These are phyloP conservation scores for Plectranthus barbatus DNA, from an alignment of 257 asterid genomes.

Conservation along the genomic window DNA sequence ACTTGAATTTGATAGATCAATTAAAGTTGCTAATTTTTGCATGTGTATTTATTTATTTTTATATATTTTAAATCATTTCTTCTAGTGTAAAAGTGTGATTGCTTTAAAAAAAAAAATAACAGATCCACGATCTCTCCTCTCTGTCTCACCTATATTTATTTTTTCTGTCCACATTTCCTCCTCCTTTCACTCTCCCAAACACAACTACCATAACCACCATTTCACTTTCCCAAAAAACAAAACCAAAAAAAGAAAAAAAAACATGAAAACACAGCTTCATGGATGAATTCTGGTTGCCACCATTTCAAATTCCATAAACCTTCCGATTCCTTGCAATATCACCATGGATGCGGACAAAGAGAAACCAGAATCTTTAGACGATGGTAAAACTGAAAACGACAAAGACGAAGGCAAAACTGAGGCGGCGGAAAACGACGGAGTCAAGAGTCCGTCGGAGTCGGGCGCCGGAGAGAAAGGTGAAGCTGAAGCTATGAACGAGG, in stretches of 20 bases:
- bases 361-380: slow-evolving; percentile 15
- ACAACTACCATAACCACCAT: slow-evolving; percentile 18
- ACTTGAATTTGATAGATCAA: no score
- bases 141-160: not conserved
- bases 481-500: not conserved
- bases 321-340: no score
- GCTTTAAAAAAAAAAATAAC: not conserved
- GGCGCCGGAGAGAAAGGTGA: not conserved
- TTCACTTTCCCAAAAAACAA: not conserved
- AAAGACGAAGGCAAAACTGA: slow-evolving; percentile 30
- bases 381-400: slow-evolving; percentile 16
- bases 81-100: not conserved
- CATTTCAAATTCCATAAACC: not conserved
- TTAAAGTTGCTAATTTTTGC: no score
- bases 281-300: not conserved
- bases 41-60: no score
- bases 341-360: slow-evolving; percentile 26
- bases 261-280: not conserved
- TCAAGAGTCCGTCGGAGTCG: slow-evolving; percentile 44
- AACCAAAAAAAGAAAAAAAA: not conserved
- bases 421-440: slow-evolving; percentile 17
- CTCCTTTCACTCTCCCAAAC: slow-evolving; percentile 10
- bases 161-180: not conserved
- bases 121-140: slow-evolving; percentile 22
- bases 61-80: no score